Evolutionary conservation across 305 asterid species (phyloP).

Genomic region (Fraxinus albicans): DNA sequence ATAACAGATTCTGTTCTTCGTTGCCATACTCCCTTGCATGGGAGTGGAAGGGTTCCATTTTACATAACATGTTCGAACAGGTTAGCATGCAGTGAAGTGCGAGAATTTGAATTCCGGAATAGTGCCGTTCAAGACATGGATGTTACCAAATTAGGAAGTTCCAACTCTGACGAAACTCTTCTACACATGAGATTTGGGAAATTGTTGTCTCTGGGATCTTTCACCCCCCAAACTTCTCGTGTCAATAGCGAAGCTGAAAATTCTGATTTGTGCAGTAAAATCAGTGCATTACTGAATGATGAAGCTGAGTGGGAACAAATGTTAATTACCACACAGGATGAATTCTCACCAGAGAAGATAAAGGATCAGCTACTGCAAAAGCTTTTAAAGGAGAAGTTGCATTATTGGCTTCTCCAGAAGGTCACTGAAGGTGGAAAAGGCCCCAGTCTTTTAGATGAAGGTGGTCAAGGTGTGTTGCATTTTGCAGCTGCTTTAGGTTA

Average conservation of each 20-base stretch:
- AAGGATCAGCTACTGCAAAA: constrained; percentile 67
- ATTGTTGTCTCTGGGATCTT: constrained; percentile 60
- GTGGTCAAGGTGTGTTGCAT: constrained; percentile 91
- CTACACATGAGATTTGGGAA: constrained; percentile 76
- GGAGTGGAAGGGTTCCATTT: constrained; percentile 79
- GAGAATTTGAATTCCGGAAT: constrained; percentile 77
- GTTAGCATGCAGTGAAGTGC: constrained; percentile 97
- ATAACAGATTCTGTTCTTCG: constrained; percentile 78
- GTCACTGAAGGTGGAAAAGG: constrained; percentile 84
- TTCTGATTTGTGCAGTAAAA: constrained; percentile 41
- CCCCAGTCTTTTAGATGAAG: constrained; percentile 67
- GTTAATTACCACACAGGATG: constrained; percentile 49
- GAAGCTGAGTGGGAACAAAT: constrained; percentile 66
- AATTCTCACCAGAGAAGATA: constrained; percentile 51
- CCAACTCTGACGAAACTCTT: constrained; percentile 51
- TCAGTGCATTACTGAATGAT: constrained; percentile 59
- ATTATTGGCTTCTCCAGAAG: constrained; percentile 76
- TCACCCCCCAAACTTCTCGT: constrained; percentile 24
- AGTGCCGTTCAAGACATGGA: constrained; percentile 43
- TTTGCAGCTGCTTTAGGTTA: constrained; percentile 91
- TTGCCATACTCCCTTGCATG: constrained; percentile 80
- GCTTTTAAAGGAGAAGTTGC: constrained; percentile 74
- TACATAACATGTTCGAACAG: constrained; percentile 93
- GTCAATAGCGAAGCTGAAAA: constrained; percentile 40
- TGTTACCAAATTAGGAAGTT: constrained; percentile 26